Percentiles rank a stretch among this genome's conserved stretches.
Conservation (phyloP, 2,329 filamentous ascomycete species). For the Boeremia lycopersici region DNA sequence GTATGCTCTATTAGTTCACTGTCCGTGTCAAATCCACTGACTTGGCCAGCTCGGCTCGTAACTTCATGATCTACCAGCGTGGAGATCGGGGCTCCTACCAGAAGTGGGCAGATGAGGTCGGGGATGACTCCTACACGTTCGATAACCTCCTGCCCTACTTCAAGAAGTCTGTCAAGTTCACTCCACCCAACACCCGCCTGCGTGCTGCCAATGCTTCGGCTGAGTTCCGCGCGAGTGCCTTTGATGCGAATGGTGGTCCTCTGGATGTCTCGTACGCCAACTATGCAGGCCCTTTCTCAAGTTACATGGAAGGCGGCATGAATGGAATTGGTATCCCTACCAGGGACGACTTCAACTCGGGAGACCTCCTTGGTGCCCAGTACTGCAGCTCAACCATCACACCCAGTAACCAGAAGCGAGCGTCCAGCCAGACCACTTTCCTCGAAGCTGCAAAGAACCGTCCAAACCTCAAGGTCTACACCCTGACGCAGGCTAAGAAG, state of each 20-base stretch:
- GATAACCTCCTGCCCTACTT: constrained; percentile 37
- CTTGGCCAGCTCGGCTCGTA: constrained; percentile 21
- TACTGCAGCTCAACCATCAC: constrained; percentile 11
- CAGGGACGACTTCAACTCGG: constrained; percentile 3
- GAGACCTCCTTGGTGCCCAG: constrained; percentile 4
- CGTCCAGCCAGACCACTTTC: not conserved
- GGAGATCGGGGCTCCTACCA: constrained; percentile 24
- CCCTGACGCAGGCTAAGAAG: constrained; percentile 40
- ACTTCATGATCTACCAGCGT: constrained; percentile 35
- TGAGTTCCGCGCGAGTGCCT: constrained; percentile 12
- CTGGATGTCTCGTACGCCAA: constrained; percentile 6
- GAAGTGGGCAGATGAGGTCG: constrained; percentile 38
- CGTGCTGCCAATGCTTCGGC: constrained; percentile 21
- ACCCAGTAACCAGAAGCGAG: constrained; percentile 9
- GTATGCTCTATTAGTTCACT: not conserved
- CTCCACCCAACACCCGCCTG: constrained; percentile 24
- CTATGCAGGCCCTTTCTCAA: not conserved
- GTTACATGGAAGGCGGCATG: not conserved
- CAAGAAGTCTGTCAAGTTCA: constrained; percentile 39
- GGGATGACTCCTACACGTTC: constrained; percentile 38
- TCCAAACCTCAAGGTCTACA: constrained; percentile 33
- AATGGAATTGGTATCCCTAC: constrained; percentile 18
- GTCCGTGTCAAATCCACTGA: not conserved
- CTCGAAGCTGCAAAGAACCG: not conserved
- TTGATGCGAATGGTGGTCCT: constrained; percentile 6